These are phyloP conservation scores for Colletotrichum camelliae DNA, from an alignment of 2,329 filamentous ascomycete species.

Conservation along the genomic window DNA sequence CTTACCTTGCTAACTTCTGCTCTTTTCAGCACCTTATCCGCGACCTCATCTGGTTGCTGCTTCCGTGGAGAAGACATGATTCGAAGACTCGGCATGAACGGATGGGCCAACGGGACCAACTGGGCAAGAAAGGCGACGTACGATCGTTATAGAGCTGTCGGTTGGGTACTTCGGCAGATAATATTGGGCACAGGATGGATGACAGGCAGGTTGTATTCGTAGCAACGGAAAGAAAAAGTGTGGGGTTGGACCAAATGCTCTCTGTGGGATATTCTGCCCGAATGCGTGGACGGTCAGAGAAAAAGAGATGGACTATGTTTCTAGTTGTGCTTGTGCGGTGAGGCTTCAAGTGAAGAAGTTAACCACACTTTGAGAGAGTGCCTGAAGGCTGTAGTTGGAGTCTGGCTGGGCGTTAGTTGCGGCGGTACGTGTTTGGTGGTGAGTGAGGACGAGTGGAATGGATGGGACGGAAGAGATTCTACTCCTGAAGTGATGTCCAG, in stretches of 20 bases:
- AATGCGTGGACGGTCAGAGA: not conserved
- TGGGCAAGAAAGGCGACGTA: not conserved
- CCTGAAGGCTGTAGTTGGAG: not conserved
- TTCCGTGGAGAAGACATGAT: conserved; percentile 67
- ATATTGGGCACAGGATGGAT: not conserved
- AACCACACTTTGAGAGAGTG: not conserved
- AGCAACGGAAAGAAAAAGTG: not conserved
- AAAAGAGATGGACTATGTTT: not conserved
- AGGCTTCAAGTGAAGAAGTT: not conserved
- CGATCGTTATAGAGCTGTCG: not conserved
- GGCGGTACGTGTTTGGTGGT: not conserved
- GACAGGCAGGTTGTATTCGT: not conserved
- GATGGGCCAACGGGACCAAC: not conserved
- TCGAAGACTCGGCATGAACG: not conserved
- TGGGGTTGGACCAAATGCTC: not conserved
- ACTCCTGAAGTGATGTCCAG: not conserved
- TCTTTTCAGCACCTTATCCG: conserved; percentile 73
- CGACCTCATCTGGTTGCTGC: conserved; percentile 68
- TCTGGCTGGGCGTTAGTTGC: not conserved
- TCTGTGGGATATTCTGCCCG: not conserved
- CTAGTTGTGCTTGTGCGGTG: not conserved
- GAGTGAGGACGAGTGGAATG: not conserved
- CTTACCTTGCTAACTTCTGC: conserved; percentile 78
- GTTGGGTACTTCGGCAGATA: not conserved
- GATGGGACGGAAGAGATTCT: not conserved